These are phyloP conservation scores for Boeremia exigua DNA, from an alignment of 2,329 filamentous ascomycete species.

Conservation along the genomic window DNA sequence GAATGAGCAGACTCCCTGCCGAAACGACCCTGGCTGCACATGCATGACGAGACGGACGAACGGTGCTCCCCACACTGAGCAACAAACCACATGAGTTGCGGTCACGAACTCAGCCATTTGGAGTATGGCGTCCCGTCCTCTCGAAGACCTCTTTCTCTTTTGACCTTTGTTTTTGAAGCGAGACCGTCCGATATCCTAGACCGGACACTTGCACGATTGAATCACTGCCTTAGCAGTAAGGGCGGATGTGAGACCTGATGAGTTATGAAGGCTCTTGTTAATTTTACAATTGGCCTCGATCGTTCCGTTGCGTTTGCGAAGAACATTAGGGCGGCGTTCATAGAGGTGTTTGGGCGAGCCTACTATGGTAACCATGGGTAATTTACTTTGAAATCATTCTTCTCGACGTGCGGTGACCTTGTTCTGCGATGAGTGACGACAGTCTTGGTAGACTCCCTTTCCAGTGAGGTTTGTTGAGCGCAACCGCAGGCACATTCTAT, in stretches of 20 bases:
- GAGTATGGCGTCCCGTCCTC: constrained; percentile 9
- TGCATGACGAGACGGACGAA: not conserved
- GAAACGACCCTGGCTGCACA: not conserved
- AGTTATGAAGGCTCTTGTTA: constrained; percentile 5
- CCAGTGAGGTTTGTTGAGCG: too few species aligned
- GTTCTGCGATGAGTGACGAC: too few species aligned
- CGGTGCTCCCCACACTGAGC: not conserved
- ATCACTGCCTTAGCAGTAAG: not conserved
- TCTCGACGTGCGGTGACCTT: too few species aligned
- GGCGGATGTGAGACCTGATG: constrained; percentile 1
- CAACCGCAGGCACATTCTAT: not conserved
- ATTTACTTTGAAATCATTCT: constrained; percentile 4
- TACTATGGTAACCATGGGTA: constrained; percentile 8
- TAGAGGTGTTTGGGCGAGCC: constrained; percentile 34
- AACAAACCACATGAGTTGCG: not conserved
- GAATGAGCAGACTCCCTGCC: not conserved
- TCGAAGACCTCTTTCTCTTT: constrained; percentile 14
- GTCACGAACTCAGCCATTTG: not conserved
- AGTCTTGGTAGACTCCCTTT: too few species aligned
- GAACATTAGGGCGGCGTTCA: constrained; percentile 36
- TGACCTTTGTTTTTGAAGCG: constrained; percentile 8
- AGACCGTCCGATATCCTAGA: constrained; percentile 1
- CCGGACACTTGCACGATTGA: not conserved
- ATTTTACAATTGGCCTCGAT: not conserved
- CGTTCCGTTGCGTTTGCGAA: constrained; percentile 15